Evolutionary conservation across 805 yeast genomes (phyloP).

Genomic region (Myxozyma sirexii): DNA sequence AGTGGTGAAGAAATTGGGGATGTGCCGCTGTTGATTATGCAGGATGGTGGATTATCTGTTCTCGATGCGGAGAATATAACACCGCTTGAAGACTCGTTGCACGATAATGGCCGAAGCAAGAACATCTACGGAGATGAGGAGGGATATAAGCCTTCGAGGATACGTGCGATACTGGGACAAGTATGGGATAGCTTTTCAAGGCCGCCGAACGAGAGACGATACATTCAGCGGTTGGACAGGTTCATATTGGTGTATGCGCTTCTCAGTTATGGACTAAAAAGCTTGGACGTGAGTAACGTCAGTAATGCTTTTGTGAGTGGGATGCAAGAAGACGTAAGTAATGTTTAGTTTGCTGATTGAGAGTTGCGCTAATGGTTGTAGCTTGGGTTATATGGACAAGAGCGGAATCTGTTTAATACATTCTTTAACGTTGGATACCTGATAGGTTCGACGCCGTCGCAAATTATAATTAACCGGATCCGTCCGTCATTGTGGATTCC

Average conservation of each 20-base stretch:
- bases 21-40: not conserved
- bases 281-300: slow-evolving; percentile 61
- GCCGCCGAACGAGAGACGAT: slow-evolving; percentile 40
- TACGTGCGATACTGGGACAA: slow-evolving; percentile 12
- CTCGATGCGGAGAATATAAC: not conserved
- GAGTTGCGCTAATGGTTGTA: not conserved
- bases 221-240: slow-evolving; percentile 44
- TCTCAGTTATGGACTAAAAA: slow-evolving; percentile 51
- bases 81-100: not conserved
- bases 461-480: slow-evolving; percentile 40
- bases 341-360: not conserved
- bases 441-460: slow-evolving; percentile 44
- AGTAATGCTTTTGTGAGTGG: slow-evolving; percentile 70
- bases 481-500: slow-evolving; percentile 40
- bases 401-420: slow-evolving; percentile 25
- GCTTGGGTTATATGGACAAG: slow-evolving; percentile 27
- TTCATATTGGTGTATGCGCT: slow-evolving; percentile 42
- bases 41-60: not conserved
- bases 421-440: slow-evolving; percentile 39
- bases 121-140: slow-evolving; percentile 24
- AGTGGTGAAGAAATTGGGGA: not conserved
- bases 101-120: not conserved
- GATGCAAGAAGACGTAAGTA: slow-evolving; percentile 54
- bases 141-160: slow-evolving; percentile 9
- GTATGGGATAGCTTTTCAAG: slow-evolving; percentile 31